Conservation (phyloP, 2,329 filamentous ascomycete species). For the Hypoxylon sp. region DNA sequence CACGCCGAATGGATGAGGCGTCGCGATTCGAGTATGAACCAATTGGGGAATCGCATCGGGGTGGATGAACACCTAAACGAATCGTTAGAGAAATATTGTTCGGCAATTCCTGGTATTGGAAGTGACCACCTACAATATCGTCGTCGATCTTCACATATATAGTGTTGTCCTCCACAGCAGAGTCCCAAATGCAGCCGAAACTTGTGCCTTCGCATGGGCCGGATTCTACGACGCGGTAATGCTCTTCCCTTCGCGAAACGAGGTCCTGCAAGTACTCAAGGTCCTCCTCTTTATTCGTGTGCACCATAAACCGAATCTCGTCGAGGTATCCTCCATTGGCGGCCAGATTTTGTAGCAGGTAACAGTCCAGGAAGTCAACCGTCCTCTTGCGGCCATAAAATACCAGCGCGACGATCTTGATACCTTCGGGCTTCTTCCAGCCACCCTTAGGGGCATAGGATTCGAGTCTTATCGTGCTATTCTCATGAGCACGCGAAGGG, state of each 20-base stretch:
- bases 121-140: conserved; percentile 57
- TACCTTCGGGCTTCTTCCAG: conserved; percentile 51
- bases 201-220: conserved; percentile 55
- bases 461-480: conserved; percentile 39
- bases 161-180: conserved; percentile 53
- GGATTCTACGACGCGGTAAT: conserved; percentile 56
- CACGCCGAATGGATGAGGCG: conserved; percentile 66
- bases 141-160: conserved; percentile 64
- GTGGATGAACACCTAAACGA: conserved; percentile 52
- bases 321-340: conserved; percentile 62
- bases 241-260: conserved; percentile 54
- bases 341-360: conserved; percentile 60
- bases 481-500: conserved; percentile 8
- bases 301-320: conserved; percentile 61
- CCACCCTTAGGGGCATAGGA: conserved; percentile 48
- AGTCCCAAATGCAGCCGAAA: conserved; percentile 57
- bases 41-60: conserved; percentile 65
- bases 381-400: conserved; percentile 62
- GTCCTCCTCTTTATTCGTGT: conserved; percentile 59
- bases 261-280: conserved; percentile 59
- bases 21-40: conserved; percentile 65
- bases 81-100: conserved; percentile 7
- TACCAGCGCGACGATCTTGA: conserved; percentile 60
- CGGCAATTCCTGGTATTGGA: no score
- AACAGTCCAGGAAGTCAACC: conserved; percentile 64